Evolutionary conservation across 2,329 filamentous ascomycete species (phyloP).

Genomic region (Cladosporium velox): DNA sequence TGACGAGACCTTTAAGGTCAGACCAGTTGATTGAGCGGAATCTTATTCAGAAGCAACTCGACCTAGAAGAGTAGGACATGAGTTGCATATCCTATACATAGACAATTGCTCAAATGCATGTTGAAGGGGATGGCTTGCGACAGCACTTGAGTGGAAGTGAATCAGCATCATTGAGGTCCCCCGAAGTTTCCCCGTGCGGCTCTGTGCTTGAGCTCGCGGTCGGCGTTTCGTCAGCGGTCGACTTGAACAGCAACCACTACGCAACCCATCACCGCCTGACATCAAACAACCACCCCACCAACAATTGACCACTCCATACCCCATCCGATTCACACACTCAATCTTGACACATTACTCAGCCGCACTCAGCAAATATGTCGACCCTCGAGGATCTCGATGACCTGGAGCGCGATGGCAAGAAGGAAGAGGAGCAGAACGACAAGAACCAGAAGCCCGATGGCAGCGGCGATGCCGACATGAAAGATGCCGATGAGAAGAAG

Average conservation of each 20-base stretch:
- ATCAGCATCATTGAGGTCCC: not conserved
- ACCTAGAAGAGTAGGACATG: no score
- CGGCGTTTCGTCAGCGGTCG: constrained; percentile 18
- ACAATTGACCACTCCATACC: not conserved
- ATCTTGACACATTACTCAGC: not conserved
- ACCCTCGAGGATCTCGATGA: constrained; percentile 91
- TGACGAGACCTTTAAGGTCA: no score
- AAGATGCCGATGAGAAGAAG: constrained; percentile 68
- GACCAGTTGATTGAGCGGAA: no score
- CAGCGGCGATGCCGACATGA: constrained; percentile 80
- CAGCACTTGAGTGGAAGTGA: not conserved
- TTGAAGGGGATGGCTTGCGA: no score
- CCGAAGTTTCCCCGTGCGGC: not conserved
- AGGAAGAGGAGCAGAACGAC: constrained; percentile 59
- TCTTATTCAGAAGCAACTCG: no score
- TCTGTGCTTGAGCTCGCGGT: not conserved
- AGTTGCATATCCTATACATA: no score
- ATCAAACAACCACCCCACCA: not conserved
- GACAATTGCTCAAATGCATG: no score
- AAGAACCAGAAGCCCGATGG: constrained; percentile 58
- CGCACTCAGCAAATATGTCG: constrained; percentile 63
- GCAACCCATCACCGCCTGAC: constrained; percentile 16
- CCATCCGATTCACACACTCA: not conserved
- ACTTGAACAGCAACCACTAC: constrained; percentile 14
- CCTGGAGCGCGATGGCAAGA: constrained; percentile 76